Evolutionary conservation across 768 basidiomycete species (phyloP), one percentile per base, ranked within the genome.

Genomic region (Boletus subcaerulescens): DNA sequence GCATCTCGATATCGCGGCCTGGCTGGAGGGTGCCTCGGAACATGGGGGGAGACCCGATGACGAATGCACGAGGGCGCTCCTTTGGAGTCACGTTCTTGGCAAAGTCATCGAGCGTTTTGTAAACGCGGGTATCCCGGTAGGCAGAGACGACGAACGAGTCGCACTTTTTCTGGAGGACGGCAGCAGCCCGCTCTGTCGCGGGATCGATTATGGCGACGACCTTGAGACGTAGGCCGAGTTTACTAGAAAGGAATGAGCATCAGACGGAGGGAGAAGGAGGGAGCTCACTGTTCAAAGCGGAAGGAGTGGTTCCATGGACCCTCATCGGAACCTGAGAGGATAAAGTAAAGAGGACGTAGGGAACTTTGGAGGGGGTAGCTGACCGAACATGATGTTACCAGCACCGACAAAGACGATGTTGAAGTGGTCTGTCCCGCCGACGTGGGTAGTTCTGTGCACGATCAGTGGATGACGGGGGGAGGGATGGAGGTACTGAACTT

Each of bases 361-460:
- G 18, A 42, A n/a, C 14, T 13, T 24, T 32, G 26, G 54, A 51
- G 35, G 41, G 48, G 38, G n/a, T 31, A 35, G 55, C 74, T 52
- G 50, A 84, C 94, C 95, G 68, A 98, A 98, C 93, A 97, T 97
- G 76, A 98, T 95, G 75, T 97, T 96, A 15, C 94, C 95, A 26
- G 95, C 95, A 48, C 95, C 95, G 62, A 98, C 78, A 73, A 96
- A 94, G 69, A 96, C 84, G 50, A 98, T 86, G 70, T 97, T 96
- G 80, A 97, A 97, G 65, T 87, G 79, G 60, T 88, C 83, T 45
- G 82, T 73, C 15, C 85, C 86, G 50, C 76, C 77, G 50, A 84
- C 66, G 46, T 81, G 77, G 60, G 73, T 72, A 52, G 73, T 69
- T 67, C 81, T 85, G 71, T 66, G 45, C 0, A 9, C 4, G 57